Base-by-base conservation (phyloP, 768 basidiomycete species). In the Mycena leptocephala region DNA sequence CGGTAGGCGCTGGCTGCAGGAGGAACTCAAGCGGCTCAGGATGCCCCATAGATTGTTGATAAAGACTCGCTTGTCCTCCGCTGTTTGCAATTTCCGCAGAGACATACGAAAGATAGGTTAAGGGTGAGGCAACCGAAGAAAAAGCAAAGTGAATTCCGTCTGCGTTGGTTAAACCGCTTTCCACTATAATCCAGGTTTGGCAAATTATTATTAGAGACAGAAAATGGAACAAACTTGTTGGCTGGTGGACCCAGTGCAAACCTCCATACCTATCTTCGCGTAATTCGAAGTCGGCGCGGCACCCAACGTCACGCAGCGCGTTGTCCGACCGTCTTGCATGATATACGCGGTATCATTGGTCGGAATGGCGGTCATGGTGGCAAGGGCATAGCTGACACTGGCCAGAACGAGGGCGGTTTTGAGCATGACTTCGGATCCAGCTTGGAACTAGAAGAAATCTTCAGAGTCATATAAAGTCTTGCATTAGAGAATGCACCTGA, bases 261-360 rank as follows among this genome's bases (percentile, higher is more conserved):
- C 51, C 66, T 68, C 66, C 66, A 68, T 68, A 55, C 66, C 66
- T 55, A 68, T 68, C 66, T 68, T 68, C 35, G 66, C 66, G 53
- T 68, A 68, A 68, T 68, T 68, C 51, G 53, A 26, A 39, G 66
- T 41, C 33, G 66, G 66, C 5, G 66, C 51, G 66, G 51, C 66
- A 41, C 66, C 66, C 53, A 68, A 30, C 28, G 66, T 39, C 51
- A 68, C 66, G 66, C 66, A 68, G 66, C 66, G 66, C 56, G 66
- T 68, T 68, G 51, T 68, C 51, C 66, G 66, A 39, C 66, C 66
- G 35, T 68, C 66, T 68, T 68, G 66, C 66, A 68, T 68, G 51
- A 68, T 41, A 56, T 68, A 68, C 35, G 66, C 66, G 53, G 51
- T 56, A 55, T 53, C 66, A 28, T 56, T 30, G 53, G 66, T 68